Evolutionary conservation across 2,329 filamentous ascomycete genomes (phyloP).

Genomic region (Scedosporium boydii): DNA sequence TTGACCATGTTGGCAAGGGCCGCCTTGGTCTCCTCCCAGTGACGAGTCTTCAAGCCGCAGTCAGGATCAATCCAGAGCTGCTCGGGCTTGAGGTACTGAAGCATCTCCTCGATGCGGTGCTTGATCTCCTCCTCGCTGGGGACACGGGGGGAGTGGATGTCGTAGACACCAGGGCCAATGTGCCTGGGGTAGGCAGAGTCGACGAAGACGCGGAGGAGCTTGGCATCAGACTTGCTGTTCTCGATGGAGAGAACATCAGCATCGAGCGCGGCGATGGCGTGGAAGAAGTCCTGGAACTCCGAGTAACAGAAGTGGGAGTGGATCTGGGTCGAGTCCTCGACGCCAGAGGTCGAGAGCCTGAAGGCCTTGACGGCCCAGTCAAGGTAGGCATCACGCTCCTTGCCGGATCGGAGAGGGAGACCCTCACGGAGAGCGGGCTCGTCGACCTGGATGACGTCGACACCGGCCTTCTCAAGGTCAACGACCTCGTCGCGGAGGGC

Average conservation of each 20-base stretch:
- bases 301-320: constrained; percentile 99
- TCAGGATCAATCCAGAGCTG: constrained; percentile 99
- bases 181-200: constrained; percentile 95
- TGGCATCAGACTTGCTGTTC: constrained; percentile 99
- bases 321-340: constrained; percentile 94
- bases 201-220: constrained; percentile 97
- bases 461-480: constrained; percentile 92
- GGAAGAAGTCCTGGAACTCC: constrained; percentile 99
- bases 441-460: constrained; percentile 98
- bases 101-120: constrained; percentile 96
- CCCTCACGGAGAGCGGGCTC: constrained; percentile 99
- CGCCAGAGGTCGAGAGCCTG: constrained; percentile 88
- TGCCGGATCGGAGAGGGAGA: constrained; percentile 88
- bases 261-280: constrained; percentile 95
- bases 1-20: constrained; percentile 95
- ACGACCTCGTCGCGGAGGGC: constrained; percentile 97
- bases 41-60: constrained; percentile 97
- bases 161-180: constrained; percentile 98
- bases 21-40: constrained; percentile 98
- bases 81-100: constrained; percentile 90
- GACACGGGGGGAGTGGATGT: constrained; percentile 98
- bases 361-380: constrained; percentile 97
- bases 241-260: constrained; percentile 98
- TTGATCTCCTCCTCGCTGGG: constrained; percentile 97
- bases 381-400: constrained; percentile 95